These are phyloP conservation scores for Fonsecaea nubica DNA, from an alignment of 2,329 filamentous ascomycete species.

Conservation along the genomic window DNA sequence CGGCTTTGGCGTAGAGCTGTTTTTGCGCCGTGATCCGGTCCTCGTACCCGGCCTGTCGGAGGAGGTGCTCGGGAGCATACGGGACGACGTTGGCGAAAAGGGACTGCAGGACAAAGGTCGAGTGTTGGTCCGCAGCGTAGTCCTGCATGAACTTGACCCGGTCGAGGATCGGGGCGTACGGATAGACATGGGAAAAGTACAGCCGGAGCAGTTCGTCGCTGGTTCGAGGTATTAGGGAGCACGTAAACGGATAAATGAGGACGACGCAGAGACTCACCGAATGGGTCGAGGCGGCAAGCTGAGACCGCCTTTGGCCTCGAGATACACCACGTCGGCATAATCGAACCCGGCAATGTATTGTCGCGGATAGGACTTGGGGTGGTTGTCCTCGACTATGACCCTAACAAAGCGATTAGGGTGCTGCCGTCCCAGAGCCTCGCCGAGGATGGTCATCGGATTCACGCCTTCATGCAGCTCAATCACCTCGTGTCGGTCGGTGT, in stretches of 20 bases:
- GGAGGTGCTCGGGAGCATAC: slow-evolving; percentile 8
- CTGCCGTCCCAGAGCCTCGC: slow-evolving; percentile 7
- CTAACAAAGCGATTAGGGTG: slow-evolving; percentile 8
- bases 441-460: slow-evolving; percentile 20
- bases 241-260: neutral
- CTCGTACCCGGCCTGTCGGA: slow-evolving; percentile 9
- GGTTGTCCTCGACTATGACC: slow-evolving; percentile 2
- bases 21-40: slow-evolving; percentile 13
- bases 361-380: neutral
- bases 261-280: slow-evolving; percentile 5
- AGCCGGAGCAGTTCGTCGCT: slow-evolving; percentile 11
- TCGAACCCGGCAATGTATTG: slow-evolving; percentile 7
- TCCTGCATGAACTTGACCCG: slow-evolving; percentile 19
- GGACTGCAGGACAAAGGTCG: slow-evolving; percentile 15
- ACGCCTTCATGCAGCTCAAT: slow-evolving; percentile 17
- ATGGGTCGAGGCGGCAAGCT: slow-evolving; percentile 9
- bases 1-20: slow-evolving; percentile 12
- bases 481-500: slow-evolving; percentile 5
- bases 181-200: slow-evolving; percentile 11
- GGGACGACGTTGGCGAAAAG: slow-evolving; percentile 18
- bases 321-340: slow-evolving; percentile 12
- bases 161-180: slow-evolving; percentile 16
- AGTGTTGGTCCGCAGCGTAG: slow-evolving; percentile 6
- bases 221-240: neutral
- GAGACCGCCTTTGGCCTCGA: slow-evolving; percentile 5